Evolutionary conservation across 768 basidiomycete species (phyloP).

Genomic region (Daedaleopsis nitida): DNA sequence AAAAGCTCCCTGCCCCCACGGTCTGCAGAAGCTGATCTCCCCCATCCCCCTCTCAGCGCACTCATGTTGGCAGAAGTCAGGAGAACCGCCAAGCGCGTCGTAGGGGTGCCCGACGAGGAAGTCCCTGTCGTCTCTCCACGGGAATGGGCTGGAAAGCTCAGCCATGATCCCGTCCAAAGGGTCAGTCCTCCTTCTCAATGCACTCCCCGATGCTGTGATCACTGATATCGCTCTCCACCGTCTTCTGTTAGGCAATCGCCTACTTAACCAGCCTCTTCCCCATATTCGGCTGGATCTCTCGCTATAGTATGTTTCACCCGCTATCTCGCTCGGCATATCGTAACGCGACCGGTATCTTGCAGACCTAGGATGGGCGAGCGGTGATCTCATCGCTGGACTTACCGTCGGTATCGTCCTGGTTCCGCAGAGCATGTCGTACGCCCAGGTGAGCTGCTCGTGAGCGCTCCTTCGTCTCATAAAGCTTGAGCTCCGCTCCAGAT

Average conservation of each 20-base stretch:
- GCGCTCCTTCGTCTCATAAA: no score
- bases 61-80: constrained; percentile 34
- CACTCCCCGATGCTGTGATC: not conserved
- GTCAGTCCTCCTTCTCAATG: constrained; percentile 9
- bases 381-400: constrained; percentile 86
- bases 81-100: constrained; percentile 53
- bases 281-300: constrained; percentile 77
- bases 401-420: constrained; percentile 95
- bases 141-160: constrained; percentile 49
- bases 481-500: constrained; percentile 44
- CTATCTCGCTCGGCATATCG: no score
- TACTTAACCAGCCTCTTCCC: constrained; percentile 83
- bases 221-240: constrained; percentile 12
- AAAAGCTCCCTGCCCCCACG: constrained; percentile 4
- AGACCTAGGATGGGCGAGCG: constrained; percentile 72
- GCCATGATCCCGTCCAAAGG: constrained; percentile 43
- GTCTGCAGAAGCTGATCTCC: constrained; percentile 5
- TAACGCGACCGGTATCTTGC: not conserved
- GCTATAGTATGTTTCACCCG: constrained; percentile 66
- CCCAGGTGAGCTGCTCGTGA: constrained; percentile 44
- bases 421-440: constrained; percentile 91
- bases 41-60: constrained; percentile 32
- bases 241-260: constrained; percentile 44
- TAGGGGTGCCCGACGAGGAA: constrained; percentile 59
- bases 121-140: constrained; percentile 59